Percentiles rank a stretch among this genome's conserved stretches.
These are phyloP conservation scores for Neostapfia colusana DNA, from an alignment of 176 grass and related monocot species.

Conservation along the genomic window DNA sequence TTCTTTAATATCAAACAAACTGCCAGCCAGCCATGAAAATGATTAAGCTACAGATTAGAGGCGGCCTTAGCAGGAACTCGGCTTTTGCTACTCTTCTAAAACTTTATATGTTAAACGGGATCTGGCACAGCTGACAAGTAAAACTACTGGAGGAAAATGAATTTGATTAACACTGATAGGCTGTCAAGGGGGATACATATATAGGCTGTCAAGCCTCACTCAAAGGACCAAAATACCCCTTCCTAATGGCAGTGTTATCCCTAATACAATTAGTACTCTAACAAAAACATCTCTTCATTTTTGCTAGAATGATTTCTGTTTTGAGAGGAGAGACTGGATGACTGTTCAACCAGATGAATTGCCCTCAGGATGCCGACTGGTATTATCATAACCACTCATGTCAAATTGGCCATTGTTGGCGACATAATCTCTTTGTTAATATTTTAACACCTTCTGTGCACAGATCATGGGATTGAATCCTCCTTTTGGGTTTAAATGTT, in stretches of 20 bases:
- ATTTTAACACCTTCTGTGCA: slow-evolving; percentile 1
- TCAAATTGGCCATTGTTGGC: slow-evolving; percentile 10
- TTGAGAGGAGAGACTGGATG: slow-evolving; percentile 95
- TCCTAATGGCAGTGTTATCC: too few relatives aligned
- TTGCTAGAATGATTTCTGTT: slow-evolving; percentile 81
- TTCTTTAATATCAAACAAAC: slow-evolving; percentile 20
- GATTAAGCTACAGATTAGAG: slow-evolving; percentile 6
- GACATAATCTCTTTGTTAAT: slow-evolving; percentile 24
- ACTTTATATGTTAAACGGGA: not conserved
- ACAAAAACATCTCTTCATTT: slow-evolving; percentile 38
- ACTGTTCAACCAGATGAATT: slow-evolving; percentile 72
- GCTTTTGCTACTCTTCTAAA: slow-evolving; percentile 12
- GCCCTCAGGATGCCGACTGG: slow-evolving; percentile 69
- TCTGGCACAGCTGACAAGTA: slow-evolving; percentile 3
- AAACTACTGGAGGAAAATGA: too few relatives aligned
- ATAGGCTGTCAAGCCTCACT: too few relatives aligned
- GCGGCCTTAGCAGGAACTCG: not conserved
- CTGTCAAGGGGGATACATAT: too few relatives aligned
- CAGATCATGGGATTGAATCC: slow-evolving; percentile 97
- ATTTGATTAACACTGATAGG: too few relatives aligned
- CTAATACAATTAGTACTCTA: too few relatives aligned
- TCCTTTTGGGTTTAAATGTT: slow-evolving; percentile 87
- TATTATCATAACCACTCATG: slow-evolving; percentile 35
- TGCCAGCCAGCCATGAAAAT: not conserved
- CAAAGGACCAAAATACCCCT: too few relatives aligned